phyloP scores from a whole-genome alignment of 139 green algal species.

The Asterochloris sp. region DNA sequence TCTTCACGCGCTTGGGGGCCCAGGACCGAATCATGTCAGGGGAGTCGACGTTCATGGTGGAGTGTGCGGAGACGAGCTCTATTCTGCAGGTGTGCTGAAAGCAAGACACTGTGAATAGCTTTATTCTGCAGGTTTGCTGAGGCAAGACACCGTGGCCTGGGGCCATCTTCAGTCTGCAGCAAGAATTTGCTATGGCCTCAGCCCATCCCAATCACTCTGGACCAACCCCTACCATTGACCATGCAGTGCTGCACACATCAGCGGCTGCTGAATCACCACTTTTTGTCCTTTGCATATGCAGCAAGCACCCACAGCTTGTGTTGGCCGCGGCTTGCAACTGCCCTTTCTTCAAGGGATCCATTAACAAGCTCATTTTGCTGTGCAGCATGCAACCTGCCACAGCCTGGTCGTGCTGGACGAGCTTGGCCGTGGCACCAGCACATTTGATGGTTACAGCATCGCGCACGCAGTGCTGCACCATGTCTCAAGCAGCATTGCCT shows the following conservation, averaged over 20 bases:
- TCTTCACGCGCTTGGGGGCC: conserved; percentile 48
- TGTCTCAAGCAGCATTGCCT: conserved; percentile 34
- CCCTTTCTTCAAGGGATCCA: not conserved
- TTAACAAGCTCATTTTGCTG: not conserved
- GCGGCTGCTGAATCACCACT: not conserved
- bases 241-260: not conserved
- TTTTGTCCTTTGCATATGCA: not conserved
- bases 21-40: conserved; percentile 49
- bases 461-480: conserved; percentile 60
- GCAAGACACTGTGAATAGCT: not conserved
- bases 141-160: too few relatives aligned
- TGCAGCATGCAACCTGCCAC: conserved; percentile 31
- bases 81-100: conserved; percentile 1
- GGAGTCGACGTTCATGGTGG: conserved; percentile 57
- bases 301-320: not conserved
- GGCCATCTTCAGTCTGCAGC: too few relatives aligned
- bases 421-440: conserved; percentile 68
- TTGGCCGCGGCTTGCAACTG: too few relatives aligned
- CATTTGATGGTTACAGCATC: conserved; percentile 66
- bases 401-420: conserved; percentile 72
- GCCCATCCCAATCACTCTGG: conserved; percentile 55
- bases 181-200: too few relatives aligned
- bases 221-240: conserved; percentile 13
- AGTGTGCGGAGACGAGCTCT: conserved; percentile 54
- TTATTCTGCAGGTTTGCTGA: too few relatives aligned